Base-by-base conservation (phyloP, 176 grass and related monocot genomes). In the Triticum urartu region DNA sequence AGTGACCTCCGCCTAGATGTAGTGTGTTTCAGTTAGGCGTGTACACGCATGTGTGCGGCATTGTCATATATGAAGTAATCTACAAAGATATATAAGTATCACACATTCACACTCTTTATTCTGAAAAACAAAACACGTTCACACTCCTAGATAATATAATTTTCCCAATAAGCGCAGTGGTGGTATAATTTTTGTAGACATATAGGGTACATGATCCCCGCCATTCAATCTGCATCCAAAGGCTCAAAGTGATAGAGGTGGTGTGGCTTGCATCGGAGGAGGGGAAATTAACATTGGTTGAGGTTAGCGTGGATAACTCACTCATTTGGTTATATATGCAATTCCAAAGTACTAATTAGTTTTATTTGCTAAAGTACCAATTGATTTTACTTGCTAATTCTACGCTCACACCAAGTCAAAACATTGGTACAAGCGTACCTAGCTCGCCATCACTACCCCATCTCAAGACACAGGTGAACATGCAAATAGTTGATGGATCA, bases 371-470 rank as follows among this genome's bases (percentile, higher is more conserved):
- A 21, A 63, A 48, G 54, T 58, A 43, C 50, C 9, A 59, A 26
- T 9, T 33, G 9, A 0, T 72, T 73, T 81, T 14, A 26, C 6
- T 52, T 75, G 59, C 11, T 17, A 82, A 34, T 78, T 85, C 20
- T 72, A 86, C 76, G 62, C 75, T 62, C 13, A 52, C 85, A 87
- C 81, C 76, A 64, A 88, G 89, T 81, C 77, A 88, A 84, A 81
- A 85, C 86, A 54, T 91, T 77, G 89, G 69, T 88, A 63, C 2
- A 15, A 81, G 85, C 70, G 85, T 75, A 75, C 33, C 5, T 62
- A 24, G 85, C 58, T 75, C 80, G n/a, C 79, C 26, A 50, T 77
- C 47, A 68, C 12, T 13, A 48, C 26, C 85, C 86, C 60, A 87
- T 50, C 67, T 84, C 85, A 87, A 84, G 79, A 78, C 61, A 75